These are phyloP conservation scores for Macrolepiota albuminosa DNA, from an alignment of 768 basidiomycete genomes.

Conservation along the genomic window DNA sequence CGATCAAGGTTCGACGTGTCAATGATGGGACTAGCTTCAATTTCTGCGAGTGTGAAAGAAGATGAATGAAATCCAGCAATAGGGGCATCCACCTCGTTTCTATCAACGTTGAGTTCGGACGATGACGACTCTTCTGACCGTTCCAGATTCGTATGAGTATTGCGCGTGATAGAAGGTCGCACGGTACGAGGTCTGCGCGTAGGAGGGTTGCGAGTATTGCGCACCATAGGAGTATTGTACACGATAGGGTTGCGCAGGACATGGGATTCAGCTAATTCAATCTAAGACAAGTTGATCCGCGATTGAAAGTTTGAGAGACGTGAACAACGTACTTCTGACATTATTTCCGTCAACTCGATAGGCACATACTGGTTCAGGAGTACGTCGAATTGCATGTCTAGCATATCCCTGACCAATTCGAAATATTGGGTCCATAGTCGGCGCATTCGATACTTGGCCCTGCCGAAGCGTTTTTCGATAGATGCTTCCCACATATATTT, in stretches of 20 bases:
- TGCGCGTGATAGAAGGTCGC: too few species aligned
- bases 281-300: too few species aligned
- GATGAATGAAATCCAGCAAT: too few species aligned
- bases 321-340: too few species aligned
- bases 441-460: not conserved
- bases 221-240: too few species aligned
- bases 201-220: too few species aligned
- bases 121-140: not conserved
- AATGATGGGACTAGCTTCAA: not conserved
- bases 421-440: not conserved
- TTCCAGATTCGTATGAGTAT: too few species aligned
- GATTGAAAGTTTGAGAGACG: too few species aligned
- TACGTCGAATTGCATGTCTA: not conserved
- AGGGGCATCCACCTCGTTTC: too few species aligned
- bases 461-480: not conserved
- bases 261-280: too few species aligned
- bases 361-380: not conserved
- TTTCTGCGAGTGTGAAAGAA: not conserved
- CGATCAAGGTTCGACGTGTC: not conserved
- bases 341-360: not conserved
- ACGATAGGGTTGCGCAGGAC: too few species aligned
- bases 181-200: too few species aligned
- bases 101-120: not conserved
- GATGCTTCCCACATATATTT: not conserved
- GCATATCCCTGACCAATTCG: not conserved